A percentile compares a stretch with the other conserved stretches of the same genome.
These are phyloP conservation scores for Boletus subcaerulescens DNA, from an alignment of 768 basidiomycete genomes.

Conservation along the genomic window DNA sequence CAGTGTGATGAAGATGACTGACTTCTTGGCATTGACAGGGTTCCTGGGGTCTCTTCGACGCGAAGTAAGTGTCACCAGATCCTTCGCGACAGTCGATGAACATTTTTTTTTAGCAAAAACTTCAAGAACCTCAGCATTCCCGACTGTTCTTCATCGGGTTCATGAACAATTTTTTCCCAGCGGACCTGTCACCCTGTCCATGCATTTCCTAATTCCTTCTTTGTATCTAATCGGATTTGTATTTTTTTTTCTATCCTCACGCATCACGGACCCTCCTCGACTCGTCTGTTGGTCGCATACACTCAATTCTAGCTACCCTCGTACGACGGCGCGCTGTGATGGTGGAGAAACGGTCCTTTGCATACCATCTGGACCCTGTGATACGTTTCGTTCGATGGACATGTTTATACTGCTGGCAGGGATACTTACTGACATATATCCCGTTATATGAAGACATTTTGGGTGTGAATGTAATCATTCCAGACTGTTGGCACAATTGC, in stretches of 20 bases:
- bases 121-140: slow-evolving; percentile 73
- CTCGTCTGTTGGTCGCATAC: background rate
- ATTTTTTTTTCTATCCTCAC: slow-evolving; percentile 5
- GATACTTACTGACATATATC: slow-evolving; percentile 1
- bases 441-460: background rate
- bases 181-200: slow-evolving; percentile 3
- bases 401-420: slow-evolving; percentile 8
- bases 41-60: slow-evolving; percentile 67
- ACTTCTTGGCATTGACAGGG: slow-evolving; percentile 28
- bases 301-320: background rate
- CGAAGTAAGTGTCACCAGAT: slow-evolving; percentile 39
- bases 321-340: background rate
- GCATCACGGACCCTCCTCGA: slow-evolving; percentile 1
- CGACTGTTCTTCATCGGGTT: slow-evolving; percentile 36
- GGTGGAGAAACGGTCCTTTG: background rate
- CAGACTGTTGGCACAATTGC: too few relatives aligned
- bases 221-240: slow-evolving; percentile 23
- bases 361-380: slow-evolving; percentile 9
- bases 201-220: background rate
- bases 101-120: slow-evolving; percentile 41
- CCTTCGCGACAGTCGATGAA: slow-evolving; percentile 25
- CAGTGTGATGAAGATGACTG: slow-evolving; percentile 5
- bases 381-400: slow-evolving; percentile 13
- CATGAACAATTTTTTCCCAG: background rate
- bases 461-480: too few relatives aligned